phyloP scores from a whole-genome alignment of 116 monocot species.

The Iris pallida region DNA sequence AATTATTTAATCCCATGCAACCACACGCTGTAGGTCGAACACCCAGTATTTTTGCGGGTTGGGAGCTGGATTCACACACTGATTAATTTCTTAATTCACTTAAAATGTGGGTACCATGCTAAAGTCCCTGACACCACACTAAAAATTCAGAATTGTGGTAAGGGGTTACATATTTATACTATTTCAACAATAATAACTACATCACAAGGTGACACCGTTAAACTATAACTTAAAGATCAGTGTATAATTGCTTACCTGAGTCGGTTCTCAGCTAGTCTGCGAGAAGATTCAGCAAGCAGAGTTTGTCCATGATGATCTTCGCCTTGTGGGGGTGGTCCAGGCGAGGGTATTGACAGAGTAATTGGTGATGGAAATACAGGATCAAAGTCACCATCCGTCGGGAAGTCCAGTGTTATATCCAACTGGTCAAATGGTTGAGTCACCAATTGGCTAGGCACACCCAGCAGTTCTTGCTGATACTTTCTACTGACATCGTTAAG shows the following conservation, averaged over 20 bases:
- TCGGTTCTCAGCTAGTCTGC: conserved; percentile 49
- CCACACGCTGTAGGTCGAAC: no score
- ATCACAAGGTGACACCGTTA: neutral
- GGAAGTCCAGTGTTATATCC: conserved; percentile 61
- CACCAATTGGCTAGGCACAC: conserved; percentile 10
- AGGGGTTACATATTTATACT: no score
- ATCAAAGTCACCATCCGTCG: conserved; percentile 22
- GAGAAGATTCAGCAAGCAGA: conserved; percentile 31
- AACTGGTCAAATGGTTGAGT: conserved; percentile 20
- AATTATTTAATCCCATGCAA: no score
- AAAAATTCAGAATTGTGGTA: no score
- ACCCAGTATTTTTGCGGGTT: no score
- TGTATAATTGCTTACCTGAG: conserved; percentile 54
- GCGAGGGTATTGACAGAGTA: conserved; percentile 30
- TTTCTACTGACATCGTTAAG: conserved; percentile 29
- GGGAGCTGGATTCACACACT: no score
- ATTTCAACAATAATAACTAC: no score
- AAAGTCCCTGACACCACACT: no score
- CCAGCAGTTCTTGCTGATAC: conserved; percentile 18
- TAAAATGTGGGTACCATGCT: no score
- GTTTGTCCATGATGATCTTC: conserved; percentile 12
- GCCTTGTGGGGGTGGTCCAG: conserved; percentile 11
- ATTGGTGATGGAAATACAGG: conserved; percentile 39
- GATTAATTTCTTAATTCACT: no score
- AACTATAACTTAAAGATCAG: neutral